Conservation (phyloP, 257 asterid species). For the Nicotiana undulata region DNA sequence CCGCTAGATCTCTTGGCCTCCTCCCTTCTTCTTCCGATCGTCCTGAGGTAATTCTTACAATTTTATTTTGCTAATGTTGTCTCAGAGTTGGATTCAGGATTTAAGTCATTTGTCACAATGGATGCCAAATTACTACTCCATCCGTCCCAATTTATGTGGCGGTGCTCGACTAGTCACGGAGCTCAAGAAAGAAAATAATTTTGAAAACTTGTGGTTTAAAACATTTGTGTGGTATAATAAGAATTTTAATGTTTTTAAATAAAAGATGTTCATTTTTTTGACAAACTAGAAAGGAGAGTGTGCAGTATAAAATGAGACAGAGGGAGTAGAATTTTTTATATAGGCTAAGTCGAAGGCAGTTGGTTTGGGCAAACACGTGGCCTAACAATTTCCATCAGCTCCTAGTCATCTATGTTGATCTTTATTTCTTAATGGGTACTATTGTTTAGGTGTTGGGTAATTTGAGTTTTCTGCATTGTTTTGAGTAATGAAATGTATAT, state of each 20-base stretch:
- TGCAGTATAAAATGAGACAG: too few relatives aligned
- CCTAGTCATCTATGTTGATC: background rate
- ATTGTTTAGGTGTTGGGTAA: background rate
- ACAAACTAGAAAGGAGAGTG: too few relatives aligned
- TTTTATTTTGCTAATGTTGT: background rate
- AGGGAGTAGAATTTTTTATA: too few relatives aligned
- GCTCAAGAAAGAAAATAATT: too few relatives aligned
- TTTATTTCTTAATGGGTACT: background rate
- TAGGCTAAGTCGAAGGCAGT: background rate
- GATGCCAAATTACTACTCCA: background rate
- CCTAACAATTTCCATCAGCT: background rate
- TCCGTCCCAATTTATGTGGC: too few relatives aligned
- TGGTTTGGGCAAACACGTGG: background rate
- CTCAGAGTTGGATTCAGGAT: background rate
- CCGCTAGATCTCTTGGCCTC: conserved; percentile 94
- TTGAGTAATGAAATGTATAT: background rate
- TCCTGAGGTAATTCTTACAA: conserved; percentile 53
- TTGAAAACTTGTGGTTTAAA: too few relatives aligned
- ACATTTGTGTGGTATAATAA: too few relatives aligned
- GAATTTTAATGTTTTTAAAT: too few relatives aligned
- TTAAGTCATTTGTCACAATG: background rate
- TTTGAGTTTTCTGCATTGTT: background rate
- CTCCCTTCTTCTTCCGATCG: conserved; percentile 67
- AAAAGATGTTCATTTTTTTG: too few relatives aligned
- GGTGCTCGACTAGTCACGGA: too few relatives aligned